Base-by-base conservation (phyloP, 2,329 filamentous ascomycete species). In the Claviceps lovelessii region DNA sequence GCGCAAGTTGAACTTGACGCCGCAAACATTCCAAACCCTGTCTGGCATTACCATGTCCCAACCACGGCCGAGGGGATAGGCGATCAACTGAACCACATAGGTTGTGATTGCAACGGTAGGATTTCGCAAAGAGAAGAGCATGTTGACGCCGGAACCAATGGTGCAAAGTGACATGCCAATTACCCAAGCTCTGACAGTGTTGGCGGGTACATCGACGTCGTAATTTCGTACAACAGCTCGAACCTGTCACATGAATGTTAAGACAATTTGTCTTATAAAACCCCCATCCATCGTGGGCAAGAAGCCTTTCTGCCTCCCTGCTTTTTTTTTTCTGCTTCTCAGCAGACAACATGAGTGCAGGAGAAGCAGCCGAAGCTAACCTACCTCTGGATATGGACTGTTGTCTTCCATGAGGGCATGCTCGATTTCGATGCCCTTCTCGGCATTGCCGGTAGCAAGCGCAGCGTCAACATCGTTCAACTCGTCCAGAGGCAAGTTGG, bases 301-400 rank as follows among this genome's bases (percentile, higher is more conserved):
- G 23, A 23, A 23, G 23, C 23, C 23, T 23, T 23, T 23, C 23
- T 23, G 23, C 15, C 15, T 15, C 13, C 15, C 17, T 17, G 37
- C 17, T 15, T 7, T 41, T 17, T 17, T 33, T 33, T 41, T 41
- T 15, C 35, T 37, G 35, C 35, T 37, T 41, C 37, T 17, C 37
- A 17, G 17, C 37, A 17, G 13, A 41, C 15, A 41, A 9, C 4
- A 4, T 29, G 23, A 46, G 8, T 15, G 2, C 5, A 29, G 29
- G 7, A 8, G 19, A 31, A 19, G 8, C 17, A 37, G 13, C 8
- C 31, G 7, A 50, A 35, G 39, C 29, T 6, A 4, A 45, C 72
- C 60, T 65, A 83, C 80, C 69, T 85, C 81, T 42, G 80, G 79
- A 62, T 85, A 85, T 2, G 82, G 82, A 50, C 81, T 85, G 65